Evolutionary conservation across 2,329 filamentous ascomycete species (phyloP).

Genomic region (Pseudocercospora fijiensis): DNA sequence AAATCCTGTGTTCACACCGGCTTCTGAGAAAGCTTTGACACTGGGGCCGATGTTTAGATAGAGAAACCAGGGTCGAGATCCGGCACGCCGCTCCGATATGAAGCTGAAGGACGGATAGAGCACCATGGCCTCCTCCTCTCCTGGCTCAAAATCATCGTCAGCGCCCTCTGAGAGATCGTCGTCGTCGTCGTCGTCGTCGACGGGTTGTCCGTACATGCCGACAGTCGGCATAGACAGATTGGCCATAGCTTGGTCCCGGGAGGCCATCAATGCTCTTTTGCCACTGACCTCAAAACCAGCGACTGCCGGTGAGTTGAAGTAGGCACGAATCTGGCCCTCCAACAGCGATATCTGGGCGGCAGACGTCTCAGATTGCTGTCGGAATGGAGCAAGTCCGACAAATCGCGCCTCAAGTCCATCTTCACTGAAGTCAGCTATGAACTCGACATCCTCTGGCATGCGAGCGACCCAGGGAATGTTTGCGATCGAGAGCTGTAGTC

Average conservation of each 20-base stretch:
- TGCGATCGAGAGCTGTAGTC: neutral
- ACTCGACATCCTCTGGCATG: neutral
- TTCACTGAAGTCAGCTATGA: neutral
- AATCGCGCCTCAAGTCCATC: neutral
- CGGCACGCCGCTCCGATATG: neutral
- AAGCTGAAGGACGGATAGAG: neutral
- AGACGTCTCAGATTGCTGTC: neutral
- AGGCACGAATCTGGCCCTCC: neutral
- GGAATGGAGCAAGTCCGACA: neutral
- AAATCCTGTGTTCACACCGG: neutral
- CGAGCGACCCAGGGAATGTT: neutral
- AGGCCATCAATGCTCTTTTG: neutral
- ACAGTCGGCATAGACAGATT: neutral
- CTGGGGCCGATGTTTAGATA: neutral
- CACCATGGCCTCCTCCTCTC: neutral
- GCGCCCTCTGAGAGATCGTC: neutral
- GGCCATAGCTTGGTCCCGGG: neutral
- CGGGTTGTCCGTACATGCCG: neutral
- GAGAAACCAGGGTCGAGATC: neutral
- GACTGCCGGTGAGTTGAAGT: neutral
- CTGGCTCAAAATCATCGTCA: neutral
- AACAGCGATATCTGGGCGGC: neutral
- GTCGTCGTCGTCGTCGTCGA: neutral
- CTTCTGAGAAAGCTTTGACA: neutral
- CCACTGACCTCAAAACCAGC: neutral